Percentiles rank a stretch among this genome's conserved stretches.
Conservation (phyloP, 495 filamentous ascomycete species). For the Penicillium odoratum region DNA sequence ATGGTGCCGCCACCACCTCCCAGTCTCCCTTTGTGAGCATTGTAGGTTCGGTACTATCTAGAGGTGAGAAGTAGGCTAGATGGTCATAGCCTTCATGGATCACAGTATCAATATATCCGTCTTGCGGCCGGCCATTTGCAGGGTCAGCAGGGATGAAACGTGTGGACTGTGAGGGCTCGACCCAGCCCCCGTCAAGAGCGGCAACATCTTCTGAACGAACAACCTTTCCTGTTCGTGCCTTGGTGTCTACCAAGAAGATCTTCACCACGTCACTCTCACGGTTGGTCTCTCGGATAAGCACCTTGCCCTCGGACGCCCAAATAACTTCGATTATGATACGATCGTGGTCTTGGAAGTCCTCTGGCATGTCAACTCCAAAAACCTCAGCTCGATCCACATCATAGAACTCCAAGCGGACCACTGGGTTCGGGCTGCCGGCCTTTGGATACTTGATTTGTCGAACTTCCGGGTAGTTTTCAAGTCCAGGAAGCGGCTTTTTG, state of each 20-base stretch:
- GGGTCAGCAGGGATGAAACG: conserved; percentile 84
- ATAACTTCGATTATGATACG: conserved; percentile 90
- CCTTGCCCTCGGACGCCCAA: conserved; percentile 78
- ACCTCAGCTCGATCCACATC: conserved; percentile 77
- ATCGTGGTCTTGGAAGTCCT: conserved; percentile 76
- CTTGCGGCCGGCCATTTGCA: conserved; percentile 68
- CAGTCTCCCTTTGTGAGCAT: conserved; percentile 87
- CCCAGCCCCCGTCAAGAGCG: conserved; percentile 90
- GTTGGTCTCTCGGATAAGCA: conserved; percentile 88
- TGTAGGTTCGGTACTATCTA: conserved; percentile 76
- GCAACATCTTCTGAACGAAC: conserved; percentile 76
- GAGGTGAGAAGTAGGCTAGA: conserved; percentile 89
- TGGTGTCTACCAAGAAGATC: conserved; percentile 83
- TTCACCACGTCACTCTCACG: conserved; percentile 88
- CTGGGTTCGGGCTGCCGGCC: conserved; percentile 88
- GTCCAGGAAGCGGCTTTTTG: conserved; percentile 62
- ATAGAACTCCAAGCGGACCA: conserved; percentile 85
- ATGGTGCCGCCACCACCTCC: conserved; percentile 90
- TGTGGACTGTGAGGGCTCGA: conserved; percentile 88
- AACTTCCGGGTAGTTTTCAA: conserved; percentile 89
- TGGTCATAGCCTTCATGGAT: conserved; percentile 88
- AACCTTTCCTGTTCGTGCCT: conserved; percentile 69
- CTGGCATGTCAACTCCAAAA: conserved; percentile 75
- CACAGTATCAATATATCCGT: conserved; percentile 92
- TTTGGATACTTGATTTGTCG: conserved; percentile 96